A percentile compares a stretch with the other conserved stretches of the same genome.
phyloP scores from a whole-genome alignment of 768 basidiomycete species.

The Termitomyces sp. region DNA sequence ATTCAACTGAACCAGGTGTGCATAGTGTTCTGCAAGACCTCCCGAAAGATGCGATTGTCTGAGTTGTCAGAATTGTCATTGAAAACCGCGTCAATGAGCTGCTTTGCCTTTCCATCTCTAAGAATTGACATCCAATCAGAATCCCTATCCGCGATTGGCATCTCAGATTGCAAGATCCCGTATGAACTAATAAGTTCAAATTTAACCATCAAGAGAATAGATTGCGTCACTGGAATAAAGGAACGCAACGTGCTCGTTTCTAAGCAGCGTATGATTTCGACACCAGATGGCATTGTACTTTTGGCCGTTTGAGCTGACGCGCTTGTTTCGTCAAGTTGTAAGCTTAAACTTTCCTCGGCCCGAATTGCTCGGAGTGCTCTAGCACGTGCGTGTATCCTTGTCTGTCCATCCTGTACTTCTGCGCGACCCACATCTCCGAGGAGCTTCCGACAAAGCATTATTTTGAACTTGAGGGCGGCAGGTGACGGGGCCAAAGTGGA shows the following conservation, averaged over 20 bases:
- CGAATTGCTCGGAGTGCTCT: slow-evolving; percentile 16
- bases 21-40: slow-evolving; percentile 7
- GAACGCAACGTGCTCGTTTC: slow-evolving; percentile 8
- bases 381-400: slow-evolving; percentile 19
- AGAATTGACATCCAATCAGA: slow-evolving; percentile 27
- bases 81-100: slow-evolving; percentile 24
- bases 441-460: slow-evolving; percentile 35
- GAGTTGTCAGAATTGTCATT: neutral
- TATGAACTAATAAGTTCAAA: slow-evolving; percentile 35
- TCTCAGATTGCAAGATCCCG: slow-evolving; percentile 26
- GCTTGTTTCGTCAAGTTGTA: neutral
- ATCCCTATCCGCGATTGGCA: slow-evolving; percentile 23
- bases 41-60: slow-evolving; percentile 4
- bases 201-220: slow-evolving; percentile 25
- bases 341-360: slow-evolving; percentile 5
- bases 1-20: neutral
- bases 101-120: slow-evolving; percentile 18
- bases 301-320: slow-evolving; percentile 10
- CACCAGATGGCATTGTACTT: slow-evolving; percentile 12
- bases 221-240: slow-evolving; percentile 2
- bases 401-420: slow-evolving; percentile 3
- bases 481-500: slow-evolving; percentile 30
- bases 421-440: slow-evolving; percentile 8
- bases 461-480: slow-evolving; percentile 34
- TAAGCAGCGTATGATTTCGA: slow-evolving; percentile 16